phyloP scores from a whole-genome alignment of 2,329 filamentous ascomycete species.

The Mariannaea sp. region DNA sequence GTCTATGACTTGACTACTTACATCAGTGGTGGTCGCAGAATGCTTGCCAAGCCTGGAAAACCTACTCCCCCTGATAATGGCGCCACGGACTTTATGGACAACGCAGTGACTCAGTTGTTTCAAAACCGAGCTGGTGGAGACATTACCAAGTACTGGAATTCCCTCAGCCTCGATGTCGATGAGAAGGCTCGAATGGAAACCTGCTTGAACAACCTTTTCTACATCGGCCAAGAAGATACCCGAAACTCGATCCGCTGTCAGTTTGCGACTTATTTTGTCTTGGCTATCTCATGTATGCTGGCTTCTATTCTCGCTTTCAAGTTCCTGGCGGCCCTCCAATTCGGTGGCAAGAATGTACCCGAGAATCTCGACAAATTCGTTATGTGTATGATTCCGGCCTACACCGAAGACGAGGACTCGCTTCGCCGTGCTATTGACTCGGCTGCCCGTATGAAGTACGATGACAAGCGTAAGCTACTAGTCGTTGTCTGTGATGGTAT shows the following conservation, averaged over 20 bases:
- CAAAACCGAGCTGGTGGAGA: constrained; percentile 75
- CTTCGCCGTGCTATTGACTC: constrained; percentile 97
- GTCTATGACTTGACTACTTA: constrained; percentile 94
- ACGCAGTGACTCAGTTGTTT: constrained; percentile 76
- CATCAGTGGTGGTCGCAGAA: constrained; percentile 71
- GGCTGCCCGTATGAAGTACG: constrained; percentile 91
- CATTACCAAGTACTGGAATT: constrained; percentile 81
- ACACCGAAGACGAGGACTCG: constrained; percentile 98
- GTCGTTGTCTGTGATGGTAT: constrained; percentile 96
- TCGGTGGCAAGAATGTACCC: constrained; percentile 85
- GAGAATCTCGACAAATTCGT: constrained; percentile 98
- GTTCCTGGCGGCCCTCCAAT: constrained; percentile 94
- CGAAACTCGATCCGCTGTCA: constrained; percentile 82
- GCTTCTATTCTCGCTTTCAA: constrained; percentile 89
- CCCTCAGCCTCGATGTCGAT: constrained; percentile 61
- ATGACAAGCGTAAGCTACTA: constrained; percentile 96
- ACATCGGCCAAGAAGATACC: constrained; percentile 89
- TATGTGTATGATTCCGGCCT: constrained; percentile 96
- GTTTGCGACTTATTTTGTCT: constrained; percentile 87
- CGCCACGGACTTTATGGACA: constrained; percentile 80
- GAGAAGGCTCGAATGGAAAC: constrained; percentile 72
- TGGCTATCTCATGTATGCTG: constrained; percentile 82
- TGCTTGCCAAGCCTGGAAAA: constrained; percentile 61
- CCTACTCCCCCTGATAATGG: constrained; percentile 51
- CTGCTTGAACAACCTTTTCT: constrained; percentile 94